Evolutionary conservation across 768 basidiomycete species (phyloP).

Genomic region (Naganishia vishniacii): DNA sequence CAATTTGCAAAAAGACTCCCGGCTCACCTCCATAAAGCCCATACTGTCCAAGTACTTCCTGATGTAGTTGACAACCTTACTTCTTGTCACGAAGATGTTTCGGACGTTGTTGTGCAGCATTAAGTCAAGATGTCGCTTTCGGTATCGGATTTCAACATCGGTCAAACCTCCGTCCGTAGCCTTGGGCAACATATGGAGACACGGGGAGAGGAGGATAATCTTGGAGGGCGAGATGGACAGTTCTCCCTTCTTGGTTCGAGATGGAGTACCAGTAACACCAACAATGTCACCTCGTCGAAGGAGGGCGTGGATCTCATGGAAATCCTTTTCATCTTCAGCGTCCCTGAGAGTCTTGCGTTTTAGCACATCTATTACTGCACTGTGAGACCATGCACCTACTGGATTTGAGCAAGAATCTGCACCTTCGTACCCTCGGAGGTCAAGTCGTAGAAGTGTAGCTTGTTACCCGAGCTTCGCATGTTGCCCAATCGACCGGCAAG

Average conservation of each 20-base stretch:
- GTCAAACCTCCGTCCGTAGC: conserved; percentile 80
- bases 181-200: conserved; percentile 91
- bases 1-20: not conserved
- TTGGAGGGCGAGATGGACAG: conserved; percentile 76
- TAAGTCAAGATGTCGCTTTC: conserved; percentile 97
- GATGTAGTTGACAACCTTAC: conserved; percentile 84
- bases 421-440: conserved; percentile 87
- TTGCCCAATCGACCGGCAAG: conserved; percentile 89
- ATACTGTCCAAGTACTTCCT: conserved; percentile 80
- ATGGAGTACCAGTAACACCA: conserved; percentile 80
- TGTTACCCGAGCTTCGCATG: conserved; percentile 72
- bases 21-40: conserved; percentile 77
- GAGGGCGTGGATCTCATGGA: conserved; percentile 67
- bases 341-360: conserved; percentile 42
- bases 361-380: too few species aligned
- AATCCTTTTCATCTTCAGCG: conserved; percentile 52
- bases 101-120: conserved; percentile 88
- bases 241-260: conserved; percentile 91
- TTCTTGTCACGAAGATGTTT: conserved; percentile 81
- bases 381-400: conserved; percentile 56
- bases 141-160: conserved; percentile 94
- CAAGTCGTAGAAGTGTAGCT: conserved; percentile 89
- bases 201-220: conserved; percentile 86
- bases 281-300: conserved; percentile 96
- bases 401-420: conserved; percentile 86